Percentiles rank a stretch among this genome's conserved stretches.
Conservation (phyloP, 108 stramenopile species). For the Bacterosira constricta region DNA sequence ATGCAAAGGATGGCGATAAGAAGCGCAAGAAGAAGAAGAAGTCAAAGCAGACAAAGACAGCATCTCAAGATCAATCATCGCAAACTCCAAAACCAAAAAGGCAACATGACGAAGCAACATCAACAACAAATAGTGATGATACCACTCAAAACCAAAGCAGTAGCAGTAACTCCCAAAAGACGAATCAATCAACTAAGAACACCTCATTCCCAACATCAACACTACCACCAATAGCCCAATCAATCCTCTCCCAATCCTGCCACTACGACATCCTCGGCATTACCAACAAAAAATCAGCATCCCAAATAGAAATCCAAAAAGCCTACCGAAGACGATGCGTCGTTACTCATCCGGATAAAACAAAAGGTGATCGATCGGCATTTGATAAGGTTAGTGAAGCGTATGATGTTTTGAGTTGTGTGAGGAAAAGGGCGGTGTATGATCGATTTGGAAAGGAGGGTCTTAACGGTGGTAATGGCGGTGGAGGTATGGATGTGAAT, state of each 20-base stretch:
- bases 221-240: slow-evolving; percentile 24
- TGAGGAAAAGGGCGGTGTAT: slow-evolving; percentile 87
- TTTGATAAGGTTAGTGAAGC: slow-evolving; percentile 95
- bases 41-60: not conserved
- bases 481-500: not conserved
- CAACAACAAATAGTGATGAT: too few relatives aligned
- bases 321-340: slow-evolving; percentile 92
- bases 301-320: slow-evolving; percentile 69
- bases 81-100: too few relatives aligned
- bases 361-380: slow-evolving; percentile 65
- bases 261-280: slow-evolving; percentile 41
- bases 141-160: too few relatives aligned
- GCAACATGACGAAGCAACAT: too few relatives aligned
- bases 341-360: slow-evolving; percentile 94
- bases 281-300: slow-evolving; percentile 19
- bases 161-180: too few relatives aligned
- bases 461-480: not conserved
- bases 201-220: not conserved
- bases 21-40: slow-evolving; percentile 5
- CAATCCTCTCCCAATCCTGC: slow-evolving; percentile 30
- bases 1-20: not conserved
- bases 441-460: slow-evolving; percentile 91
- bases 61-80: too few relatives aligned
- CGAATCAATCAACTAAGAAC: not conserved
- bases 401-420: slow-evolving; percentile 93